Evolutionary conservation across 176 grass and related monocot genomes (phyloP).

Genomic region (Raddia distichophylla): DNA sequence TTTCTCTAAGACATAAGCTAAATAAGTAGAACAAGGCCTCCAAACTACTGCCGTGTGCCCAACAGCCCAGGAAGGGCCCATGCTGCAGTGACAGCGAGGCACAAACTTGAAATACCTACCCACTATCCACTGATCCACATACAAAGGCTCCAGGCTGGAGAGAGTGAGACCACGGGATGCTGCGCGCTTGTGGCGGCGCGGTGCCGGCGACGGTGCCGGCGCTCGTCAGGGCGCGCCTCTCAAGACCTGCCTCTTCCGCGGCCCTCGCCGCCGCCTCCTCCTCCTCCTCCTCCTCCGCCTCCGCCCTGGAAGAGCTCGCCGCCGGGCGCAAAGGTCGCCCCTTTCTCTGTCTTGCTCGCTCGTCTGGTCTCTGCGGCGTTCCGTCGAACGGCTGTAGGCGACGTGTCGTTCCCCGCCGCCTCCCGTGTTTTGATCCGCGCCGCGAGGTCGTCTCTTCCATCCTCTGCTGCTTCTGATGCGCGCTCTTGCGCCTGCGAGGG

Average conservation of each 20-base stretch:
- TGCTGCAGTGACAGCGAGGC: too few relatives aligned
- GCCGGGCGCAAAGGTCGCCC: constrained; percentile 74
- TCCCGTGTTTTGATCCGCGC: neutral
- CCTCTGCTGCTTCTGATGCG: neutral
- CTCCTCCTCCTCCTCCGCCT: constrained; percentile 19
- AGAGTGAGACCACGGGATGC: constrained; percentile 27
- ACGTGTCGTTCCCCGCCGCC: neutral
- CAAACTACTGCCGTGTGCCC: too few relatives aligned
- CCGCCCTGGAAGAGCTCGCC: constrained; percentile 68
- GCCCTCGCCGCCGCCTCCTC: constrained; percentile 20
- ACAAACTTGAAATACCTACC: too few relatives aligned
- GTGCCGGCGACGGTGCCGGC: constrained; percentile 37
- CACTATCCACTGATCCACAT: too few relatives aligned
- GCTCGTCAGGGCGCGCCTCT: constrained; percentile 55
- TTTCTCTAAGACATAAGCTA: too few relatives aligned
- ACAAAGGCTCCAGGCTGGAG: neutral
- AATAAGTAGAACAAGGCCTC: too few relatives aligned
- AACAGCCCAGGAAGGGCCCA: too few relatives aligned
- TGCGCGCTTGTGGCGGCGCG: constrained; percentile 50
- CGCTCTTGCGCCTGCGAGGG: too few relatives aligned
- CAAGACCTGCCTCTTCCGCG: constrained; percentile 46
- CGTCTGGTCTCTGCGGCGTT: constrained; percentile 4
- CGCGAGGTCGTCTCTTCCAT: neutral
- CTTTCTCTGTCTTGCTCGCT: neutral
- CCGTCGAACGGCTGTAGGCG: neutral